Base-by-base conservation (phyloP, 2,329 filamentous ascomycete species). In the Colletotrichum sp. region DNA sequence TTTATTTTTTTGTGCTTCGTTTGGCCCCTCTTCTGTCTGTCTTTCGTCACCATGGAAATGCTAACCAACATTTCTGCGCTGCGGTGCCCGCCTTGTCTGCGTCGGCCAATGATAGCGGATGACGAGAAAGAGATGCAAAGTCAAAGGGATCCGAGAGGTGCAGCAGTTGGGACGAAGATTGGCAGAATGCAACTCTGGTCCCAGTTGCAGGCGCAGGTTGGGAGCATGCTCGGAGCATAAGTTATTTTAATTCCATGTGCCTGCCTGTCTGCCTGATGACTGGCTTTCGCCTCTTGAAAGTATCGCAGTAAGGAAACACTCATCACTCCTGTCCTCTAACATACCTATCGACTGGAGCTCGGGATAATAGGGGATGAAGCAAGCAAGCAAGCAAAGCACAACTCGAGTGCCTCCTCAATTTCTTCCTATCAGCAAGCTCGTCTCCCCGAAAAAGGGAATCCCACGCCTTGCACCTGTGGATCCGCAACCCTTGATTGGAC, bases 371-470 rank as follows among this genome's bases (percentile, higher is more conserved):
- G 43, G 43, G 43, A 52, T 52, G 43, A 52, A 52, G 43, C 43
- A 52, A 52, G 39, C 39, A 43, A n/a, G 39, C 9, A 43, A 55
- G 39, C 55, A 21, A 28, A 55, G 39, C 55, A 21, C 24, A 48
- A 24, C 13, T 26, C 52, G 15, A 4, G 3, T 39, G 12, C 65
- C 74, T 39, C 28, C 74, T 43, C 28, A 26, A 36, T 76, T 71
- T 34, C 71, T 70, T 48, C 71, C 71, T 76, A 75, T 75, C 73
- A 75, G 55, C 70, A 57, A 67, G 39, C 64, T 67, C 43, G 63
- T 60, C 60, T 52, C 59, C 71, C 66, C 71, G 36, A 76, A 71
- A 71, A 66, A 74, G 74, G 71, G 74, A 74, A 76, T 71, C 74
- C 66, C 66, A 66, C 48, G 57, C 74, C 71, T 74, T 61, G 59